A percentile compares a stretch with the other conserved stretches of the same genome.
Conservation (phyloP, 1,284 basidiomycete species). For the Ganoderma leucocontextum region DNA sequence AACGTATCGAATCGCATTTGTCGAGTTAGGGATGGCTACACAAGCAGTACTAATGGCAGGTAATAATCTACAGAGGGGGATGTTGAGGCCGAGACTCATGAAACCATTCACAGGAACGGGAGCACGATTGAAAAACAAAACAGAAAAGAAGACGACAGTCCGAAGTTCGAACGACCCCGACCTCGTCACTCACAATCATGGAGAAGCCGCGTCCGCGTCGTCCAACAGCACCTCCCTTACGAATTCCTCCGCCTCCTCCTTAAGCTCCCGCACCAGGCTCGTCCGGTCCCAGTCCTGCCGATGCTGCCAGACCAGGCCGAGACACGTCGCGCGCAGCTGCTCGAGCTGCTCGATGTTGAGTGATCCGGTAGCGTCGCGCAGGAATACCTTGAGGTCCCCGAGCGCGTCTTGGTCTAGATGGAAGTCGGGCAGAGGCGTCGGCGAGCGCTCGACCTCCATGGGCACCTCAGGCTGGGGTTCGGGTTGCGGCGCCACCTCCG, state of each 20-base stretch:
- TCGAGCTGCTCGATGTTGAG: slow-evolving; percentile 92
- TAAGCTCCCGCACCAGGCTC: slow-evolving; percentile 66
- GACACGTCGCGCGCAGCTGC: slow-evolving; percentile 87
- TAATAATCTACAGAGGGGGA: slow-evolving; percentile 23
- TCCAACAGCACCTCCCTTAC: slow-evolving; percentile 60
- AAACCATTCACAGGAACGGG: not conserved
- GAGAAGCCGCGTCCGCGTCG: slow-evolving; percentile 34
- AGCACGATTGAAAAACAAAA: not conserved
- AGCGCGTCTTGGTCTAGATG: slow-evolving; percentile 59
- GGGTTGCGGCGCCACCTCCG: not conserved
- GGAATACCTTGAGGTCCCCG: slow-evolving; percentile 51
- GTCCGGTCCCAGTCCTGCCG: slow-evolving; percentile 87
- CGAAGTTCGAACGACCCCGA: not conserved
- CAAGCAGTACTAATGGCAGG: slow-evolving; percentile 24
- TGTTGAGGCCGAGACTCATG: not conserved
- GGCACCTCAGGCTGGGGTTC: slow-evolving; percentile 39
- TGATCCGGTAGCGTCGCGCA: slow-evolving; percentile 60
- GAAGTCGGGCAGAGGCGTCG: slow-evolving; percentile 74
- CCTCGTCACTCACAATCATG: slow-evolving; percentile 10
- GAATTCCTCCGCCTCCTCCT: slow-evolving; percentile 64
- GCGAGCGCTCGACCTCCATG: slow-evolving; percentile 64
- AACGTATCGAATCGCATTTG: not conserved
- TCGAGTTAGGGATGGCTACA: slow-evolving; percentile 16
- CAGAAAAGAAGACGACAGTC: not conserved
- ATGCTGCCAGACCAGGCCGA: slow-evolving; percentile 84